These are phyloP conservation scores for Fusarium pseudocircinatum DNA, from an alignment of 2,329 filamentous ascomycete genomes.

Conservation along the genomic window DNA sequence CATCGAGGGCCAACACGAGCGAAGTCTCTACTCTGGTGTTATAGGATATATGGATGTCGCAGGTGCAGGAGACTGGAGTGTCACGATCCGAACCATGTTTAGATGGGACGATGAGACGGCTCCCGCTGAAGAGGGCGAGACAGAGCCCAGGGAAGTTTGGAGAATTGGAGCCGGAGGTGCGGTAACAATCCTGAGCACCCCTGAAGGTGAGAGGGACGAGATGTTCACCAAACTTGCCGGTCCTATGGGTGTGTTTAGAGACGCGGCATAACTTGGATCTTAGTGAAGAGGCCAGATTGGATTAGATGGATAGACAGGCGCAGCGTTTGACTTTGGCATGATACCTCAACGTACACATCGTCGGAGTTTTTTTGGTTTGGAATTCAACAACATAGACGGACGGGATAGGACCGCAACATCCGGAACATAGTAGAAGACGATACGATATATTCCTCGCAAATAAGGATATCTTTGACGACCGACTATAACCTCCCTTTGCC, in stretches of 20 bases:
- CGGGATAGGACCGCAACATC: slow-evolving; percentile 5
- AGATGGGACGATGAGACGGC: slow-evolving; percentile 70
- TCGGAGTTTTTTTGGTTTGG: slow-evolving; percentile 42
- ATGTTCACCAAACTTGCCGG: slow-evolving; percentile 81
- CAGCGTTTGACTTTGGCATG: slow-evolving; percentile 32
- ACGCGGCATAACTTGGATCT: slow-evolving; percentile 40
- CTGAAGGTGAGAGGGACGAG: slow-evolving; percentile 86
- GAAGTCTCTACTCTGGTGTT: slow-evolving; percentile 87
- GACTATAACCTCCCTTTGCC: slow-evolving; percentile 9
- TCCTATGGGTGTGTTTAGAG: slow-evolving; percentile 61
- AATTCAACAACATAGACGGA: slow-evolving; percentile 44
- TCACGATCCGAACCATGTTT: slow-evolving; percentile 87
- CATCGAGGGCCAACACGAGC: slow-evolving; percentile 69
- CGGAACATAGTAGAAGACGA: slow-evolving; percentile 6
- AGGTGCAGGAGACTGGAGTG: slow-evolving; percentile 88
- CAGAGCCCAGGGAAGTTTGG: slow-evolving; percentile 69
- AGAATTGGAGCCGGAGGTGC: slow-evolving; percentile 89
- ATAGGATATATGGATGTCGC: slow-evolving; percentile 90
- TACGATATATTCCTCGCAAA: slow-evolving; percentile 20
- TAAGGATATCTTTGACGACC: slow-evolving; percentile 25
- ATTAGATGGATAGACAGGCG: slow-evolving; percentile 1
- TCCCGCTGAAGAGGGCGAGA: slow-evolving; percentile 42
- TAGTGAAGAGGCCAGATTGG: not conserved
- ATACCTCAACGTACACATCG: slow-evolving; percentile 50
- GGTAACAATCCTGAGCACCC: slow-evolving; percentile 84